Evolutionary conservation across 495 filamentous ascomycete species (phyloP).

Genomic region (Niebla homalea): DNA sequence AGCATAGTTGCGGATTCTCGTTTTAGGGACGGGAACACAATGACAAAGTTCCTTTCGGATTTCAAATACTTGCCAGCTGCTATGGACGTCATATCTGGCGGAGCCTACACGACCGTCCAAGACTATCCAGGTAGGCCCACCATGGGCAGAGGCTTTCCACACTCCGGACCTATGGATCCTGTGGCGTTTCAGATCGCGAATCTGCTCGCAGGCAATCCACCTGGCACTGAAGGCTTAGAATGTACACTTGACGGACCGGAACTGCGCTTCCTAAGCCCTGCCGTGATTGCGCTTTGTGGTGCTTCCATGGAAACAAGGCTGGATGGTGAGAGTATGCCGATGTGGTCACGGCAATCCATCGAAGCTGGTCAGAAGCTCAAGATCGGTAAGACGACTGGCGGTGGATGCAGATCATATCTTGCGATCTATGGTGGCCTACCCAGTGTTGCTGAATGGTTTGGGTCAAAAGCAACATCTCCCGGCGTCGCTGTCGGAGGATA

Average conservation of each 20-base stretch:
- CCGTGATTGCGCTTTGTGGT: slow-evolving; percentile 40
- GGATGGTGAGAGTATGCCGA: slow-evolving; percentile 30
- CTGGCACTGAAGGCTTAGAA: slow-evolving; percentile 40
- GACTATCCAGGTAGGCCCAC: slow-evolving; percentile 44
- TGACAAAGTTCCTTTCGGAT: slow-evolving; percentile 38
- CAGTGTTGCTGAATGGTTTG: slow-evolving; percentile 40
- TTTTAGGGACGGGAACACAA: slow-evolving; percentile 35
- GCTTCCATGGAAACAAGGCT: slow-evolving; percentile 35
- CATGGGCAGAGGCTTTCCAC: slow-evolving; percentile 25
- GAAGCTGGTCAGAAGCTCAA: slow-evolving; percentile 38
- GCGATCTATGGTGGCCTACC: slow-evolving; percentile 45
- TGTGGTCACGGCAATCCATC: slow-evolving; percentile 42
- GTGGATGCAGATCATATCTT: slow-evolving; percentile 45
- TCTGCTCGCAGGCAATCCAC: slow-evolving; percentile 41
- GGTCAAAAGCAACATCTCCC: slow-evolving; percentile 45
- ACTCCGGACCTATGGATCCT: slow-evolving; percentile 40
- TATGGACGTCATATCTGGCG: slow-evolving; percentile 43
- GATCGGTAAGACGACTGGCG: slow-evolving; percentile 37
- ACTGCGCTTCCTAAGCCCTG: slow-evolving; percentile 36
- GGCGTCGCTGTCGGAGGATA: slow-evolving; percentile 44
- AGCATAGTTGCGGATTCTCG: slow-evolving; percentile 28
- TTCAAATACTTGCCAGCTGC: slow-evolving; percentile 38
- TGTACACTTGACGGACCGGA: slow-evolving; percentile 47
- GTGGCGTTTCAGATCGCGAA: slow-evolving; percentile 43
- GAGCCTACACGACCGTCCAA: slow-evolving; percentile 44